Conservation (phyloP, 192 early-diverging fungal species). For the Backusella circina region DNA sequence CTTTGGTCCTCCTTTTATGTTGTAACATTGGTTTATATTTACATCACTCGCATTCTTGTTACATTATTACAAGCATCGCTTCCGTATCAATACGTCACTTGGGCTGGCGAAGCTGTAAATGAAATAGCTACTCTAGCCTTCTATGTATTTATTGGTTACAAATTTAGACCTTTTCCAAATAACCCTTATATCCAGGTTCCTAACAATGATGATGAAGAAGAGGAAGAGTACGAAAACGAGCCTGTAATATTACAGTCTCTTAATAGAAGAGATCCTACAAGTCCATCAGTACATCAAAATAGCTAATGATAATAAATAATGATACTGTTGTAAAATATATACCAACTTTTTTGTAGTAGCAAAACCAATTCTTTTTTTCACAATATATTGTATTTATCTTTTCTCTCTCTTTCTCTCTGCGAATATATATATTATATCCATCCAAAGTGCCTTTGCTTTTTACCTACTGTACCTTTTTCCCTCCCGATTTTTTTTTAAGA, state of each 20-base stretch:
- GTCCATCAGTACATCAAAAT: neutral
- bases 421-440: neutral
- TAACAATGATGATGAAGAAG: neutral
- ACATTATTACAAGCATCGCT: conserved; percentile 41
- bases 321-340: neutral
- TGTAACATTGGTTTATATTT: conserved; percentile 47
- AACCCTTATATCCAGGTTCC: conserved; percentile 41
- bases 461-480: neutral
- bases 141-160: conserved; percentile 50
- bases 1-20: conserved; percentile 54
- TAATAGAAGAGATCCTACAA: neutral
- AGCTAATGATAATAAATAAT: neutral
- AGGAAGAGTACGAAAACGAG: neutral
- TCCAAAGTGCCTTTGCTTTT: neutral
- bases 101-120: conserved; percentile 45
- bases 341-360: neutral
- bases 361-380: neutral
- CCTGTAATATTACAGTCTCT: neutral
- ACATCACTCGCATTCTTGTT: conserved; percentile 47
- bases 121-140: conserved; percentile 46
- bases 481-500: neutral
- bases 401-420: neutral
- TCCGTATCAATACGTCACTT: conserved; percentile 47
- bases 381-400: neutral
- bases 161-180: conserved; percentile 46